Base-by-base conservation (phyloP, 768 basidiomycete genomes). In the Tylopilus vinaceipallidus region DNA sequence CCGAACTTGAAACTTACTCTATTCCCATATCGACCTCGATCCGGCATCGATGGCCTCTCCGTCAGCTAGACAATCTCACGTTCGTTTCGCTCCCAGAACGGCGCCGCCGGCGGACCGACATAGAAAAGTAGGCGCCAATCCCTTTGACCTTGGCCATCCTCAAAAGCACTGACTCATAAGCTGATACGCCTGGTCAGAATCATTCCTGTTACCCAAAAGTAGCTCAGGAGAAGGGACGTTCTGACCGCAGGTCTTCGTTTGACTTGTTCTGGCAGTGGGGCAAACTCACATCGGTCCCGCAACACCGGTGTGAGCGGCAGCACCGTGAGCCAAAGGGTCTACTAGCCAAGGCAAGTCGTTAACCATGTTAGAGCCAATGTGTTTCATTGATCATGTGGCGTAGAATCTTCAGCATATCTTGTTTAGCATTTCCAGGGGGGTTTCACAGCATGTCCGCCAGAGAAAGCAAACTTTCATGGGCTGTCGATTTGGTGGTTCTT, bases 261-360 rank as follows among this genome's bases (percentile, higher is more conserved):
- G 75, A 76, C 53, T 58, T 74, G 32, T 69, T 57, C 52, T 76
- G 75, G 75, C 58, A 55, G 37, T 63, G 55, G 43, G 61, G 52
- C 33, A 59, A 33, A 13, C 62, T 74, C 47, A 66, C 68, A 26
- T 62, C 62, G 8, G 48, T 55, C 26, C 37, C 48, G 39, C 36
- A 43, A 16, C 17, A 43, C 26, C 38, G 32, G 20, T 14, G 26
- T 4, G 30, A 24, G 45, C 30, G 10, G 37, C 40, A 49, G 19
- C 30, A 22, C 24, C n/a, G 26, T 32, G 32, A n/a, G 24, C 29
- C 39, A 27, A 47, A 44, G 42, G 29, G 29, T 26, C 22, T 36
- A 29, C 44, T 20, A 35, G 22, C 39, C 19, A 43, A 52, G 50
- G 63, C 59, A 43, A 16, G 58, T 40, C 29, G 30, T 20, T 19